Evolutionary conservation across 2,329 filamentous ascomycete genomes (phyloP).

Genomic region (Aspergillus tamarii): DNA sequence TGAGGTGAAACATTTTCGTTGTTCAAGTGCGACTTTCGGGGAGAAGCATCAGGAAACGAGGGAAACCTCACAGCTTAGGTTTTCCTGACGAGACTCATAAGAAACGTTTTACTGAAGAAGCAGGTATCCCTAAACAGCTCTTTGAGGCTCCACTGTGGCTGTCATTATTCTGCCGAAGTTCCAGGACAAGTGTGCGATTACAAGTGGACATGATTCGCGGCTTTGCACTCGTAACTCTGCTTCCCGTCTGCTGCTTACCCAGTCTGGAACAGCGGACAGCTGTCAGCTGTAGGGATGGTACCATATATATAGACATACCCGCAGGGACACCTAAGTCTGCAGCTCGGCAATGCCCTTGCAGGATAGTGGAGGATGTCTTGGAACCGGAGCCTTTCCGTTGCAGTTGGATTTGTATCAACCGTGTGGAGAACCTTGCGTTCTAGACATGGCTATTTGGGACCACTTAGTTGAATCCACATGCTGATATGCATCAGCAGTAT

Average conservation of each 20-base stretch:
- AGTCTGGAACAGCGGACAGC: not conserved
- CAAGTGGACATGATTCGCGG: constrained; percentile 1
- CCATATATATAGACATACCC: constrained; percentile 1
- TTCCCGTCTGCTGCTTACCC: not conserved
- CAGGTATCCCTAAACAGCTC: not conserved
- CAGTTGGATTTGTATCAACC: constrained; percentile 4
- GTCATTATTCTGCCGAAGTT: not conserved
- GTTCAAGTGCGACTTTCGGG: not conserved
- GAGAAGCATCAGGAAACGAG: not conserved
- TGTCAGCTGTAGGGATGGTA: constrained; percentile 6
- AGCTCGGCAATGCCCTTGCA: constrained; percentile 5
- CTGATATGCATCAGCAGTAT: constrained; percentile 14
- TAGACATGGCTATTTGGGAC: constrained; percentile 7
- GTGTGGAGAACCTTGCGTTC: not conserved
- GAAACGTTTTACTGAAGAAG: not conserved
- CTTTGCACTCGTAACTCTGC: not conserved
- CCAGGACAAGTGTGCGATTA: not conserved
- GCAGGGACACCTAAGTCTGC: not conserved
- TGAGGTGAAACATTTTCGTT: not conserved
- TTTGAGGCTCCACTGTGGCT: not conserved
- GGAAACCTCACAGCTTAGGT: not conserved
- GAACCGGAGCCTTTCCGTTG: not conserved
- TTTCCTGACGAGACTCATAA: not conserved
- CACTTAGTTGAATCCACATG: constrained; percentile 17
- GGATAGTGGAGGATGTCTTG: not conserved